Percentiles rank a stretch among this genome's conserved stretches.
phyloP scores from a whole-genome alignment of 768 basidiomycete species.

The Rhodotorula graminis region DNA sequence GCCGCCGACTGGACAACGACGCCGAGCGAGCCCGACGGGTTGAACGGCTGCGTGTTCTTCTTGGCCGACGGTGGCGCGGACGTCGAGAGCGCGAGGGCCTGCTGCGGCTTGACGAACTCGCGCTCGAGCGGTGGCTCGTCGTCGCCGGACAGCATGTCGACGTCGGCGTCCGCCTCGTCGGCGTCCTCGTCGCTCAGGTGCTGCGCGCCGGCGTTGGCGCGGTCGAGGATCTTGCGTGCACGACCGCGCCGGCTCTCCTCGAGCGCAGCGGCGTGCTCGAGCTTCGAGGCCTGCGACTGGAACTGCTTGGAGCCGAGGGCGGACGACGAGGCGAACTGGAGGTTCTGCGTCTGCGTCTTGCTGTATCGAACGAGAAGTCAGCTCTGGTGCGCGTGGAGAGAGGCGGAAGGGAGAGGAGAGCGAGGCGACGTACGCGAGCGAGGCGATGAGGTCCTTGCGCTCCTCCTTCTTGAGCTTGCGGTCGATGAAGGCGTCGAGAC shows the following conservation, averaged over 20 bases:
- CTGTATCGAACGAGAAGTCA: conserved; percentile 48
- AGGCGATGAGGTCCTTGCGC: conserved; percentile 67
- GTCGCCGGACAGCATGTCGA: conserved; percentile 60
- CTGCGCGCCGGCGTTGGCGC: conserved; percentile 39
- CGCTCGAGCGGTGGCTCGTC: conserved; percentile 44
- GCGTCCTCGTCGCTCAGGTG: conserved; percentile 35
- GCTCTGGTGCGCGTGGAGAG: too few species aligned
- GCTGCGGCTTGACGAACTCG: conserved; percentile 23
- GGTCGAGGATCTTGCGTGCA: conserved; percentile 36
- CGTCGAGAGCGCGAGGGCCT: conserved; percentile 16
- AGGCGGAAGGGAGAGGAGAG: neutral
- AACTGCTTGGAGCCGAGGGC: conserved; percentile 72
- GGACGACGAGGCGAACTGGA: conserved; percentile 70
- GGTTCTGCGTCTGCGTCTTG: conserved; percentile 63
- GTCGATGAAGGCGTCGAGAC: conserved; percentile 88
- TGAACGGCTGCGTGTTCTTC: conserved; percentile 19
- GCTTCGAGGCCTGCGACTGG: conserved; percentile 48
- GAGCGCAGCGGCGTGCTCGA: conserved; percentile 33
- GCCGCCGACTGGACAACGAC: conserved; percentile 47
- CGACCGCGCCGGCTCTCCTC: conserved; percentile 24
- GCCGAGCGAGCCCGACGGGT: conserved; percentile 35
- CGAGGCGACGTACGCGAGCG: conserved; percentile 61
- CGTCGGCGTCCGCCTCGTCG: conserved; percentile 54
- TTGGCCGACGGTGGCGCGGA: conserved; percentile 6
- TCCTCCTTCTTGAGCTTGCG: conserved; percentile 92